A percentile compares a stretch with the other conserved stretches of the same genome.
Evolutionary conservation across 805 yeast genomes (phyloP).

Genomic region (Hanseniaspora lachancei): DNA sequence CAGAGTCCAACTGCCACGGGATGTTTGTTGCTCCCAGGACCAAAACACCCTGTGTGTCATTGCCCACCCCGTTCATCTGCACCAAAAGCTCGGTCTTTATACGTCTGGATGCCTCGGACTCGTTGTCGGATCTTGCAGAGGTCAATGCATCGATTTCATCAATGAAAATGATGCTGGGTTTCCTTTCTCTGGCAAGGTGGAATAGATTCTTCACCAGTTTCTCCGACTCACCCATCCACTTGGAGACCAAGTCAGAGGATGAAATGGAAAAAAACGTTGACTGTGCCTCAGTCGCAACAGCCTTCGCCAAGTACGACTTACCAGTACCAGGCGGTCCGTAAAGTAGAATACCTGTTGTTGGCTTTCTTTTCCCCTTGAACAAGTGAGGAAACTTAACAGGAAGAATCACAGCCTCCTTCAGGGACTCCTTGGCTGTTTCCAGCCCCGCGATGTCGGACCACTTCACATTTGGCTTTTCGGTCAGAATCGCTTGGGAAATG

Average conservation of each 20-base stretch:
- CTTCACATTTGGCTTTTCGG: constrained; percentile 81
- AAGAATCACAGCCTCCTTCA: constrained; percentile 91
- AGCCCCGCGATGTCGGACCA: constrained; percentile 97
- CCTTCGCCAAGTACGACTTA: constrained; percentile 91
- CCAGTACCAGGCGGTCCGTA: constrained; percentile 98
- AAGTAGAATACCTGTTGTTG: constrained; percentile 75
- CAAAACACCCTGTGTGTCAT: constrained; percentile 80
- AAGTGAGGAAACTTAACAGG: constrained; percentile 94
- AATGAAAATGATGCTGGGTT: constrained; percentile 89
- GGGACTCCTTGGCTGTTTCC: constrained; percentile 88
- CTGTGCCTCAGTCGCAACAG: constrained; percentile 96
- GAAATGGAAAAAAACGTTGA: constrained; percentile 92
- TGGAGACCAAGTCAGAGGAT: constrained; percentile 89
- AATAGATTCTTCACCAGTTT: constrained; percentile 89
- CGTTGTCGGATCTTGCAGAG: constrained; percentile 97
- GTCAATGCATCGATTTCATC: constrained; percentile 97
- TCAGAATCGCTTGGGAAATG: constrained; percentile 75
- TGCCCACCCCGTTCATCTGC: constrained; percentile 98
- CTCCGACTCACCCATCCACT: constrained; percentile 99
- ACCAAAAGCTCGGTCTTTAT: constrained; percentile 91
- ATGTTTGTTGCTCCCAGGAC: constrained; percentile 96
- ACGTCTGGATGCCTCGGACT: constrained; percentile 89
- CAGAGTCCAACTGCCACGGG: constrained; percentile 98
- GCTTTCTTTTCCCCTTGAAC: constrained; percentile 88
- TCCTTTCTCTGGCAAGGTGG: constrained; percentile 89